These are phyloP conservation scores for Haplosporangium sp. DNA, from an alignment of 371 early-diverging fungal genomes.

Conservation along the genomic window DNA sequence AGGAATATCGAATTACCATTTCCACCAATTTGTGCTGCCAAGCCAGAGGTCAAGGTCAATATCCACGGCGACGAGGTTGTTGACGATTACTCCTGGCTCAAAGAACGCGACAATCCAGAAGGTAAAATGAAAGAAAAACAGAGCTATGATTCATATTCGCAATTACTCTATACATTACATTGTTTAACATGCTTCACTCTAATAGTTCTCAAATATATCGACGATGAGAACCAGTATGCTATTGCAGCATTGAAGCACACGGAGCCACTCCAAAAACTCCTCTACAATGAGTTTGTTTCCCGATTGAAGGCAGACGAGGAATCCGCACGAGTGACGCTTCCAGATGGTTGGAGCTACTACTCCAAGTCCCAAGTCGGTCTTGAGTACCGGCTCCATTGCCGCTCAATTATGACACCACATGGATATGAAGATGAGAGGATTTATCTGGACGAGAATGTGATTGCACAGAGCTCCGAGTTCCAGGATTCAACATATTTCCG, in stretches of 20 bases:
- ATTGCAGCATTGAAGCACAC: slow-evolving; percentile 58
- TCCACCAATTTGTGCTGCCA: slow-evolving; percentile 38
- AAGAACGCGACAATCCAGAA: slow-evolving; percentile 60
- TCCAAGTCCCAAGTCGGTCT: slow-evolving; percentile 62
- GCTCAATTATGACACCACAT: slow-evolving; percentile 26
- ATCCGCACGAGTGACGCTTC: slow-evolving; percentile 60
- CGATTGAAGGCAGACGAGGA: slow-evolving; percentile 65
- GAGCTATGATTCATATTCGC: not conserved
- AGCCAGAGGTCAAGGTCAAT: slow-evolving; percentile 43
- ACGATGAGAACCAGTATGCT: slow-evolving; percentile 61
- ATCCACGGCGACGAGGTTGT: slow-evolving; percentile 60
- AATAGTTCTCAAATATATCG: slow-evolving; percentile 65
- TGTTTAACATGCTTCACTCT: not conserved
- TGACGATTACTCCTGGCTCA: slow-evolving; percentile 67
- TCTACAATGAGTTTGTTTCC: slow-evolving; percentile 70
- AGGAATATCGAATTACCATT: slow-evolving; percentile 39
- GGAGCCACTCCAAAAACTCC: slow-evolving; percentile 60
- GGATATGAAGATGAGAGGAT: slow-evolving; percentile 51
- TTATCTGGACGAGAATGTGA: slow-evolving; percentile 67
- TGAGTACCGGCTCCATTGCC: slow-evolving; percentile 68
- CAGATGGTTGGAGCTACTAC: slow-evolving; percentile 68
- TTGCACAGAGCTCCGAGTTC: slow-evolving; percentile 55
- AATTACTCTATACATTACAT: no score
- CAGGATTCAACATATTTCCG: slow-evolving; percentile 61
- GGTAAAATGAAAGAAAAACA: slow-evolving; percentile 10